These are phyloP conservation scores for Botryosphaeria agaves DNA, from an alignment of 2,329 filamentous ascomycete genomes.

Conservation along the genomic window DNA sequence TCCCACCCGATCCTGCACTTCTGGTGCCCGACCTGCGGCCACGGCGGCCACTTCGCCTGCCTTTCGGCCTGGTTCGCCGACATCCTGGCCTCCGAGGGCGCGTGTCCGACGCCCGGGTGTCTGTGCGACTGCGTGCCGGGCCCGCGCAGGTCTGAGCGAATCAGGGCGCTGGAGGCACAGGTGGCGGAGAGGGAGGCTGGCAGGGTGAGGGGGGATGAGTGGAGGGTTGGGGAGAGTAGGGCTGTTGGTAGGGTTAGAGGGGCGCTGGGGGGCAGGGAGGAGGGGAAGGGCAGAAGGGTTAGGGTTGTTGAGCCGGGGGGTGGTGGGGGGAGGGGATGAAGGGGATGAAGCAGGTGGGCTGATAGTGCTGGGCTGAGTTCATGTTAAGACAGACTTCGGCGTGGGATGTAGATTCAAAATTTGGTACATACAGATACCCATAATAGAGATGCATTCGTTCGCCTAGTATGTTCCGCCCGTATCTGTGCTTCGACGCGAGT, in stretches of 20 bases:
- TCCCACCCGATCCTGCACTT: constrained; percentile 29
- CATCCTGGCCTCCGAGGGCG: constrained; percentile 30
- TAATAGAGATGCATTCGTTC: too few relatives aligned
- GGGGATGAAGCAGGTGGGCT: too few relatives aligned
- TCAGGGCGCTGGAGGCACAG: constrained; percentile 15
- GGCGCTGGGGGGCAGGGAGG: not conserved
- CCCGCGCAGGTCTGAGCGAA: constrained; percentile 14
- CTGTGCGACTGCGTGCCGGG: constrained; percentile 41
- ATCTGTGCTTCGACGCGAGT: constrained; percentile 47
- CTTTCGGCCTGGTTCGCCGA: constrained; percentile 37
- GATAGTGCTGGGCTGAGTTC: too few relatives aligned
- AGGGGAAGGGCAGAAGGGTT: constrained; percentile 1
- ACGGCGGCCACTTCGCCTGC: constrained; percentile 41
- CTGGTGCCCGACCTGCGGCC: constrained; percentile 42
- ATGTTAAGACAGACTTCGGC: too few relatives aligned
- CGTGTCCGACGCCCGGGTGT: constrained; percentile 41
- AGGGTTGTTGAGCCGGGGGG: constrained; percentile 1
- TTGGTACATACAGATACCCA: too few relatives aligned
- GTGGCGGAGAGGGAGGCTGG: constrained; percentile 18
- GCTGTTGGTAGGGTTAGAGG: constrained; percentile 20
- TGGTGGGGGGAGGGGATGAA: not conserved
- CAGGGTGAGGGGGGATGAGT: constrained; percentile 20
- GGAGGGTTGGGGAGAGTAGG: constrained; percentile 23
- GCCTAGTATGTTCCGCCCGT: constrained; percentile 40
- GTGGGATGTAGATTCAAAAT: too few relatives aligned